Conservation (phyloP, 805 yeast species). For the Myxozyma lipomycoides region DNA sequence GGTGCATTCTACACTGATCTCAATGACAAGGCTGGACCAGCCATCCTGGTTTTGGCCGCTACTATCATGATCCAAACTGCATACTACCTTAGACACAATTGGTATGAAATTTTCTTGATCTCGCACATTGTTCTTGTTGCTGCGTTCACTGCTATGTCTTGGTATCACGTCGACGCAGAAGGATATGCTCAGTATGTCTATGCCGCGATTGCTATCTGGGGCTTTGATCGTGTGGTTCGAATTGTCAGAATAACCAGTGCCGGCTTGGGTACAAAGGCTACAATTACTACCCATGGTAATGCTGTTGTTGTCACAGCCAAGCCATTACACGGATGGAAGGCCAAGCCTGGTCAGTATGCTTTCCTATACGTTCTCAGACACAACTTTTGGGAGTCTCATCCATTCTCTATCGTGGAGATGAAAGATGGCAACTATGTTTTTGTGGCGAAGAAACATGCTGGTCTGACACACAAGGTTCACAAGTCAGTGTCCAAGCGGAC, state of each 20-base stretch:
- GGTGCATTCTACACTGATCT: neutral
- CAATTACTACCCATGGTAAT: conserved; percentile 10
- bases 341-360: conserved; percentile 29
- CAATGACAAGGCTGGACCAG: neutral
- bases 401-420: conserved; percentile 14
- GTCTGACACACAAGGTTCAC: conserved; percentile 5
- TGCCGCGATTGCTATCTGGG: conserved; percentile 64
- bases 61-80: conserved; percentile 9
- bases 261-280: conserved; percentile 6
- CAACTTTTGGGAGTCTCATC: conserved; percentile 26
- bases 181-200: conserved; percentile 41
- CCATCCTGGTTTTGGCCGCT: conserved; percentile 7
- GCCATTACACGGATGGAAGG: conserved; percentile 8
- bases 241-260: conserved; percentile 45
- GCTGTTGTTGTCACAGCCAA: conserved; percentile 9
- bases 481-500: neutral
- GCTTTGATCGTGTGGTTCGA: conserved; percentile 58
- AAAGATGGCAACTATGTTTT: conserved; percentile 15
- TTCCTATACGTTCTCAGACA: conserved; percentile 23
- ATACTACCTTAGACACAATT: conserved; percentile 16
- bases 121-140: conserved; percentile 56
- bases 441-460: conserved; percentile 12
- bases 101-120: conserved; percentile 59
- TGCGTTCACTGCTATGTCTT: conserved; percentile 51
- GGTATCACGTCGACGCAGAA: conserved; percentile 55